phyloP scores from a whole-genome alignment of 306 rosid species.

The Pyrus pyrifolia region DNA sequence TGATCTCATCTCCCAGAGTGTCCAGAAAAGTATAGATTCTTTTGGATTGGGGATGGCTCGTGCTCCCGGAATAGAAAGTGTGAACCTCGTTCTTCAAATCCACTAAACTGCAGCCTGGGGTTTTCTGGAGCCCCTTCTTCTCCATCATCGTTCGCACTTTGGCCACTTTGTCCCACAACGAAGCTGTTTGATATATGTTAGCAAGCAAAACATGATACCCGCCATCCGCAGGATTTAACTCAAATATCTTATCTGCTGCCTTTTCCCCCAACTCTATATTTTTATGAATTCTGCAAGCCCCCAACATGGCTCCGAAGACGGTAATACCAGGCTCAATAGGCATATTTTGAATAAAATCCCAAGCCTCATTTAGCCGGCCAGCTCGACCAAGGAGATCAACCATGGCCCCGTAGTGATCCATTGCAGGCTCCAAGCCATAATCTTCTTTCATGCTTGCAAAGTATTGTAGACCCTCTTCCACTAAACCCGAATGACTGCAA shows the following conservation, averaged over 20 bases:
- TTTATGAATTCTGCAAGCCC: slow-evolving; percentile 82
- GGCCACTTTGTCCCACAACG: slow-evolving; percentile 85
- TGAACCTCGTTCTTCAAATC: slow-evolving; percentile 78
- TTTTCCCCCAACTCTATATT: slow-evolving; percentile 68
- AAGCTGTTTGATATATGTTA: slow-evolving; percentile 72
- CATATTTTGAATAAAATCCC: slow-evolving; percentile 76
- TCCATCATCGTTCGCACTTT: slow-evolving; percentile 66
- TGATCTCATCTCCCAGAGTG: slow-evolving; percentile 59
- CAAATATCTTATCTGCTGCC: slow-evolving; percentile 57
- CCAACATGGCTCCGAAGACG: slow-evolving; percentile 81
- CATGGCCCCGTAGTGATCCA: slow-evolving; percentile 90
- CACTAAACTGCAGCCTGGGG: slow-evolving; percentile 88
- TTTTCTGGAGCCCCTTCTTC: slow-evolving; percentile 57
- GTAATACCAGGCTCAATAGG: slow-evolving; percentile 68
- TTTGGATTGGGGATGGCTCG: slow-evolving; percentile 76
- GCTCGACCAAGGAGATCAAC: slow-evolving; percentile 90
- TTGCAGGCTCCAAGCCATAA: slow-evolving; percentile 59
- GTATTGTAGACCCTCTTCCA: slow-evolving; percentile 57
- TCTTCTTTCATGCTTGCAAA: slow-evolving; percentile 60
- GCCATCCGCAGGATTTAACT: slow-evolving; percentile 64
- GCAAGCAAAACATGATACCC: slow-evolving; percentile 85
- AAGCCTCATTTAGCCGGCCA: slow-evolving; percentile 60
- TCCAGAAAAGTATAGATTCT: slow-evolving; percentile 63
- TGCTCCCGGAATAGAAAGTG: slow-evolving; percentile 77
- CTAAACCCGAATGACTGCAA: slow-evolving; percentile 83